Base-by-base conservation (phyloP, 2,329 filamentous ascomycete species). In the Epichloe coenophiala region DNA sequence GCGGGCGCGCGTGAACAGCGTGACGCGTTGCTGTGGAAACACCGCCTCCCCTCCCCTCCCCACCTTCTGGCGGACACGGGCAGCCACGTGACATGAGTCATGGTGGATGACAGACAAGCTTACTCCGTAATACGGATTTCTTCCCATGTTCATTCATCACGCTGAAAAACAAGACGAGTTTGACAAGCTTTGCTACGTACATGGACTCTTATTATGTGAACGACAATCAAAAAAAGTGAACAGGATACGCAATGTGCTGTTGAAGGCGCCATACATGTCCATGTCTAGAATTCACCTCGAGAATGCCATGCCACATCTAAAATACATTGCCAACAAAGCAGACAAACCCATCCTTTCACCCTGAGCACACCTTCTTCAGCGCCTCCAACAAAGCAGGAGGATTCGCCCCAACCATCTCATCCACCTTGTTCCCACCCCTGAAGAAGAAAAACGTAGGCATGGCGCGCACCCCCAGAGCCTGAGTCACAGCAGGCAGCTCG, bases 361-460 rank as follows among this genome's bases (percentile, higher is more conserved):
- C 31, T 1, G 31, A 31, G 31, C 8, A 31, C 27, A 57, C 44
- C 42, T 51, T 54, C 50, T 42, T 54, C 51, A 59, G 21, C 5
- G 49, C 50, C 46, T 54, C 49, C 39, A 54, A 21, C 53, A 95
- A 70, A n/a, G 76, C 81, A 46, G 68, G 65, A n/a, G 83, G 83
- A 72, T 88, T 88, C 60, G 88, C 88, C 55, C 90, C 89, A 38
- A 91, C 79, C 54, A 95, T 72, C 69, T 88, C 83, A 45, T 70
- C 73, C 27, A 81, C 68, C 74, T 85, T 84, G 68, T 86, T 67
- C 56, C 86, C 88, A 60, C 81, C 69, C 76, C 88, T 87, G 80
- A 89, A 95, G 62, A 93, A 69, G 51, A 85, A 62, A 72, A 96
- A 95, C 17, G 88, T 94, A 53, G 90, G 90, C 88, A 96, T 95